Conservation (phyloP, 2,329 filamentous ascomycete species). For the Sporothrix schenckii region DNA sequence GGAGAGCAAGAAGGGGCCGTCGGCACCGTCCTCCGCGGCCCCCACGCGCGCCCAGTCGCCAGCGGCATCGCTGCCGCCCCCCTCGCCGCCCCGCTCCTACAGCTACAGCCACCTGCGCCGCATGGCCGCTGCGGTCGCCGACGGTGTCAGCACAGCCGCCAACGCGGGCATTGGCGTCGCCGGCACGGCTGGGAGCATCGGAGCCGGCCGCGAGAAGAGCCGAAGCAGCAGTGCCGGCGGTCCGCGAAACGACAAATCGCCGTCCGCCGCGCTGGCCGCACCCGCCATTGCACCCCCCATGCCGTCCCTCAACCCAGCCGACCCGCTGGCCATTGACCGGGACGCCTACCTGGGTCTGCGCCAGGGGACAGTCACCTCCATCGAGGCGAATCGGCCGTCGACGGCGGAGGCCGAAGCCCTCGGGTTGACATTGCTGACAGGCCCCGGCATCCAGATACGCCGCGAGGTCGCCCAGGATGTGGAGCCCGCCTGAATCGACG, state of each 20-base stretch:
- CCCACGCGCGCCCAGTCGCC: slow-evolving; percentile 6
- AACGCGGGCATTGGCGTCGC: slow-evolving; percentile 20
- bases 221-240: neutral
- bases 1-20: neutral
- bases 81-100: slow-evolving; percentile 23
- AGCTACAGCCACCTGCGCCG: slow-evolving; percentile 29
- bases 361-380: slow-evolving; percentile 31
- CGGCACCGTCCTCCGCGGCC: neutral
- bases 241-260: neutral
- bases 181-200: neutral
- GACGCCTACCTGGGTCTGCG: slow-evolving; percentile 31
- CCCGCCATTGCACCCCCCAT: slow-evolving; percentile 12
- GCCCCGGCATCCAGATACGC: slow-evolving; percentile 30
- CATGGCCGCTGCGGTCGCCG: slow-evolving; percentile 27
- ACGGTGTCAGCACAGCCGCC: slow-evolving; percentile 21
- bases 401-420: slow-evolving; percentile 28
- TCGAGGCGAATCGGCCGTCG: slow-evolving; percentile 30
- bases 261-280: slow-evolving; percentile 3
- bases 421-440: slow-evolving; percentile 19
- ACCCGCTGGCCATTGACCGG: slow-evolving; percentile 21
- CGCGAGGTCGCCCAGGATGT: slow-evolving; percentile 31
- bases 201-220: neutral
- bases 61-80: neutral
- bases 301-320: neutral
- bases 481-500: neutral